phyloP scores from a whole-genome alignment of 2,329 filamentous ascomycete genomes.

The Rasamsonia emersonii region DNA sequence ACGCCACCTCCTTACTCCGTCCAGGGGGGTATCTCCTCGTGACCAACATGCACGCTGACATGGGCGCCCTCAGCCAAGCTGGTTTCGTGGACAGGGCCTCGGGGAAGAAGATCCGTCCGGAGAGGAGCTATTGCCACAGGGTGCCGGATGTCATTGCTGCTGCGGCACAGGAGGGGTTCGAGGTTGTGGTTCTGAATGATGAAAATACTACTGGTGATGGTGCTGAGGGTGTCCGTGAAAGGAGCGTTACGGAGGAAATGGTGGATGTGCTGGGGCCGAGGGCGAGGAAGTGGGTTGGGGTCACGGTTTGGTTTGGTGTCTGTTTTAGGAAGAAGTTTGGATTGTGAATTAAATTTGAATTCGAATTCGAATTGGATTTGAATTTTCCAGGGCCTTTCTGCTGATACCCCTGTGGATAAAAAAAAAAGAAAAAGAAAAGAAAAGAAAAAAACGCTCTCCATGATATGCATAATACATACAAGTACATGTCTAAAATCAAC shows the following conservation, averaged over 20 bases:
- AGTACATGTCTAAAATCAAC: background rate
- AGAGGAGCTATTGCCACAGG: slow-evolving; percentile 52
- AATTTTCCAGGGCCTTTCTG: background rate
- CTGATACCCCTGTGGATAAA: background rate
- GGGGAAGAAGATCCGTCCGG: slow-evolving; percentile 50
- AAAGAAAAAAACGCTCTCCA: background rate
- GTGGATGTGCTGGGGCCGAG: slow-evolving; percentile 51
- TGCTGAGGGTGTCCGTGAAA: slow-evolving; percentile 31
- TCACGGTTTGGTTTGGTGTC: slow-evolving; percentile 46
- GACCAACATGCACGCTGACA: slow-evolving; percentile 62
- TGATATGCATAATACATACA: slow-evolving; percentile 1
- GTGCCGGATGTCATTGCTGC: slow-evolving; percentile 44
- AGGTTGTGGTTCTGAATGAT: slow-evolving; percentile 26
- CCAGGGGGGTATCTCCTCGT: slow-evolving; percentile 46
- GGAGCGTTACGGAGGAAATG: slow-evolving; percentile 44
- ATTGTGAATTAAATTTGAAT: slow-evolving; percentile 4
- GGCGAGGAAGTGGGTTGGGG: slow-evolving; percentile 55
- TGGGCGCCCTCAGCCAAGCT: slow-evolving; percentile 52
- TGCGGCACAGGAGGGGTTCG: slow-evolving; percentile 40
- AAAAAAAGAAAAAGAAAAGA: background rate
- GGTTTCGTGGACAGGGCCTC: slow-evolving; percentile 50
- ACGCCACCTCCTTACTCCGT: slow-evolving; percentile 35
- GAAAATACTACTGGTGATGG: background rate
- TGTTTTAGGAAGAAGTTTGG: slow-evolving; percentile 32
- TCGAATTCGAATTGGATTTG: slow-evolving; percentile 2